phyloP scores from a whole-genome alignment of 176 grass and related monocot genomes.

The Puya raimondii region DNA sequence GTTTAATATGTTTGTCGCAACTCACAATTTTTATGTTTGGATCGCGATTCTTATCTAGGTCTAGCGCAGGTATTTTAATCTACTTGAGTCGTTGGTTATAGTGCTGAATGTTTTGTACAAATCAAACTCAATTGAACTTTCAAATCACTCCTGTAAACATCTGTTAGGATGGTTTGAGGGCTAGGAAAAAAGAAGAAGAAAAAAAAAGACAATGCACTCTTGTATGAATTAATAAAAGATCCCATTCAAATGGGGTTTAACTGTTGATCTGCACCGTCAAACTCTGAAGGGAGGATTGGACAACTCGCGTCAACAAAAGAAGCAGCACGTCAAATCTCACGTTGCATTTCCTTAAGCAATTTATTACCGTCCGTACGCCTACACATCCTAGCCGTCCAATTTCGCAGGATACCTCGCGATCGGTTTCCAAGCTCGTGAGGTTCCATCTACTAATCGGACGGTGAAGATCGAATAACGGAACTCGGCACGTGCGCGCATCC shows the following conservation, averaged over 20 bases:
- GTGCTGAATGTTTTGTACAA: no score
- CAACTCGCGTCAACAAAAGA: constrained; percentile 35
- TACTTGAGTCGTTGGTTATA: no score
- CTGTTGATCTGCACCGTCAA: constrained; percentile 8
- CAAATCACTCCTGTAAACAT: no score
- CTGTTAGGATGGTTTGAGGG: no score
- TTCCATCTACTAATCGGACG: not conserved
- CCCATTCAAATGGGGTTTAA: not conserved
- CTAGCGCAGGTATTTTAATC: no score
- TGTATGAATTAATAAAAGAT: not conserved
- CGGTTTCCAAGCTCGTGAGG: not conserved
- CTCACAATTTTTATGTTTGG: no score
- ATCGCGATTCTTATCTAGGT: no score
- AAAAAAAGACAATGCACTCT: not conserved
- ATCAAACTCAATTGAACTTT: no score
- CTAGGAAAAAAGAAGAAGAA: not conserved
- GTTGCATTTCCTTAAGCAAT: constrained; percentile 6
- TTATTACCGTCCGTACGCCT: constrained; percentile 3
- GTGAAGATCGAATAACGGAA: not conserved
- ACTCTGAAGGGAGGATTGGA: constrained; percentile 6
- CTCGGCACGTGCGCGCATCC: not conserved
- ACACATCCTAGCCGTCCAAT: not conserved
- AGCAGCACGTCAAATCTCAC: constrained; percentile 21
- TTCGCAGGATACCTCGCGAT: not conserved
- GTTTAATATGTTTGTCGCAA: no score